A percentile compares a stretch with the other conserved stretches of the same genome.
phyloP scores from a whole-genome alignment of 2,329 filamentous ascomycete genomes.

The Dryadomyces sulphureus region DNA sequence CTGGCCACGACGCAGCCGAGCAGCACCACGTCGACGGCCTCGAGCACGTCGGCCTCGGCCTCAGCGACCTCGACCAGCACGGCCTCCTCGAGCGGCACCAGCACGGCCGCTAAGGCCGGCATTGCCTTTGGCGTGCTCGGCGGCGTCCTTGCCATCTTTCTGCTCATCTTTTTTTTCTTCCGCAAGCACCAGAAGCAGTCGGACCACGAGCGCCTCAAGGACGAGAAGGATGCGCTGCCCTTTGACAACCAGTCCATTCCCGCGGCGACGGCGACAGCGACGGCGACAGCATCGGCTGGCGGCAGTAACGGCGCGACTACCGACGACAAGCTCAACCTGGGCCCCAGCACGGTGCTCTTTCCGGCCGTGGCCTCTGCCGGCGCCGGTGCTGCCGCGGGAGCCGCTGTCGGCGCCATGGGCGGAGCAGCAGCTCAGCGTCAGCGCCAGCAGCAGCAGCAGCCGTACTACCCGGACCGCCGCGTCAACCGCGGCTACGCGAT shows the following conservation, averaged over 20 bases:
- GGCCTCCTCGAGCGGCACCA: neutral
- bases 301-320: constrained; percentile 17
- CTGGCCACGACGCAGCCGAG: constrained; percentile 3
- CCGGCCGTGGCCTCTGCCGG: constrained; percentile 37
- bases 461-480: constrained; percentile 26
- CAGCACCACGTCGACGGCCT: neutral
- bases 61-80: neutral
- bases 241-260: constrained; percentile 17
- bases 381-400: constrained; percentile 1
- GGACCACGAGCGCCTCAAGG: constrained; percentile 28
- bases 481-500: constrained; percentile 32
- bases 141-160: constrained; percentile 48
- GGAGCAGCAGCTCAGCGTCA: constrained; percentile 2
- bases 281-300: constrained; percentile 32
- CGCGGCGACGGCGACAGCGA: constrained; percentile 17
- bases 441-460: neutral
- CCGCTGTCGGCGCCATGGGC: too few relatives aligned
- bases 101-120: constrained; percentile 52
- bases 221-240: constrained; percentile 46
- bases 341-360: constrained; percentile 72
- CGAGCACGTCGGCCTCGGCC: neutral
- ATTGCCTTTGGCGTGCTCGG: constrained; percentile 70
- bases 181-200: constrained; percentile 55
- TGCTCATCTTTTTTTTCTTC: constrained; percentile 58
- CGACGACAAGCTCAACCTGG: constrained; percentile 53